These are phyloP conservation scores for Limonomyces culmigenus DNA, from an alignment of 1,284 basidiomycete genomes.

Conservation along the genomic window DNA sequence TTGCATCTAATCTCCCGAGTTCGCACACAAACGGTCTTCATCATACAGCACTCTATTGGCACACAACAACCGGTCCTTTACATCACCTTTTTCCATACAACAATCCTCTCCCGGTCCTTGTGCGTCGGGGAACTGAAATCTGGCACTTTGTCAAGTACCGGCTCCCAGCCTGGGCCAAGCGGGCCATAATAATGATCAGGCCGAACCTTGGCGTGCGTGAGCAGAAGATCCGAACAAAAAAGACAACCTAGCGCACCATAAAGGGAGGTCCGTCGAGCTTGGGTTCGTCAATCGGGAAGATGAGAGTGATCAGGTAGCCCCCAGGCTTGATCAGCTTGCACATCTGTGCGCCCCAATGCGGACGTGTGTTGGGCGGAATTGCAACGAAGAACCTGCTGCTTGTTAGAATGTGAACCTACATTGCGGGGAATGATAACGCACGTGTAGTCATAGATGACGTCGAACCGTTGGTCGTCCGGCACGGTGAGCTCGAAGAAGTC, in stretches of 20 bases:
- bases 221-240: too few species aligned
- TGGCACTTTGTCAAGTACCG: conserved; percentile 34
- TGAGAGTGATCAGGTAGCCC: conserved; percentile 41
- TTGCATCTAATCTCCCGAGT: too few species aligned
- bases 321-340: conserved; percentile 34
- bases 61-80: too few species aligned
- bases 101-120: conserved; percentile 26
- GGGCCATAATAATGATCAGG: conserved; percentile 39
- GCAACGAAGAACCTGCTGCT: conserved; percentile 49
- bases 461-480: conserved; percentile 25
- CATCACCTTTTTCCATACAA: too few species aligned
- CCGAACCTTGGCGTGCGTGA: too few species aligned
- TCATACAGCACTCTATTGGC: too few species aligned
- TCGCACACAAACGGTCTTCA: too few species aligned
- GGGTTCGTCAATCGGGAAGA: conserved; percentile 34
- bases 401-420: neutral
- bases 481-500: conserved; percentile 38
- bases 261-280: conserved; percentile 43
- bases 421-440: conserved; percentile 15
- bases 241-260: too few species aligned
- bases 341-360: conserved; percentile 44
- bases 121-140: conserved; percentile 20
- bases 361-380: conserved; percentile 35
- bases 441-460: conserved; percentile 56
- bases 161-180: conserved; percentile 35